Evolutionary conservation across 129 eudicot species (phyloP).

Genomic region (Calendula officinalis): DNA sequence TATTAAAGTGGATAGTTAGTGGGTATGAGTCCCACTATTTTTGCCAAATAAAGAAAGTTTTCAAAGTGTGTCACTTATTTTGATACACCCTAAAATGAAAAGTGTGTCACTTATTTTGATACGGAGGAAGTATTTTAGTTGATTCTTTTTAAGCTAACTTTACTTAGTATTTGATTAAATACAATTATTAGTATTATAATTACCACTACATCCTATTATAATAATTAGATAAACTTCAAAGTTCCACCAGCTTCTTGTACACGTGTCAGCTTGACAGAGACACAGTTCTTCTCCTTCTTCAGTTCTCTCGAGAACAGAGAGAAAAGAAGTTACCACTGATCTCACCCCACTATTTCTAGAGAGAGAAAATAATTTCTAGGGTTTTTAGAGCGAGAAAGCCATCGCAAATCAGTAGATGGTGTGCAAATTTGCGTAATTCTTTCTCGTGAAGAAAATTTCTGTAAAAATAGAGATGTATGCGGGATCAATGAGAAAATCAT

Average conservation of each 20-base stretch:
- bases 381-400: constrained; percentile 22
- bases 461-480: constrained; percentile 40
- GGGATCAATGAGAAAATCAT: constrained; percentile 62
- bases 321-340: constrained; percentile 23
- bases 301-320: constrained; percentile 20
- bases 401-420: constrained; percentile 30
- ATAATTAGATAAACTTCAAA: constrained; percentile 9
- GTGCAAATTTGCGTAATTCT: constrained; percentile 26
- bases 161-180: neutral
- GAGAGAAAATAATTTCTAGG: constrained; percentile 25
- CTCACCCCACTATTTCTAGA: constrained; percentile 17
- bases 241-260: constrained; percentile 28
- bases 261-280: constrained; percentile 44
- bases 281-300: constrained; percentile 28
- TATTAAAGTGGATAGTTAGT: too few species aligned
- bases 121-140: neutral
- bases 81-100: too few species aligned
- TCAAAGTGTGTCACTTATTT: too few species aligned
- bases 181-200: constrained; percentile 11
- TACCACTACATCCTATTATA: constrained; percentile 2
- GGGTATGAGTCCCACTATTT: too few species aligned
- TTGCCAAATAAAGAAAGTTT: too few species aligned
- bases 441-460: neutral
- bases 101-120: too few species aligned
- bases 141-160: constrained; percentile 19